Conservation (phyloP, 768 basidiomycete genomes). For the Gloeopeniophorella convolvens region DNA sequence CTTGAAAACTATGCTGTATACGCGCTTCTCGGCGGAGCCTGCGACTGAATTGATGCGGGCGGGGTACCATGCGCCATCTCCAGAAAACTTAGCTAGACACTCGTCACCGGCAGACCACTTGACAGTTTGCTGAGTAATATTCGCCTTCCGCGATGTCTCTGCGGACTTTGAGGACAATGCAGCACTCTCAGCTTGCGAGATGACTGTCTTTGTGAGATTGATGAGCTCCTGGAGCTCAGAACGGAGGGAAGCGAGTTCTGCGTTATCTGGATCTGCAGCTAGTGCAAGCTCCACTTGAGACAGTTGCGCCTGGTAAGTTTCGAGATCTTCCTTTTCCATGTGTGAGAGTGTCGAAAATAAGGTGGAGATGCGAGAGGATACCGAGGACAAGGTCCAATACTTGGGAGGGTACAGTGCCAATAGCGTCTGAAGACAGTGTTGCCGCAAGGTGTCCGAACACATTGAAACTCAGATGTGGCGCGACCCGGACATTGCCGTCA, state of each 20-base stretch:
- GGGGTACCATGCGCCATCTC: conserved; percentile 81
- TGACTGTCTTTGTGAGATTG: conserved; percentile 64
- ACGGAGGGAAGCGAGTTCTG: conserved; percentile 64
- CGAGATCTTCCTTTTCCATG: conserved; percentile 68
- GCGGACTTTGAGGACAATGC: conserved; percentile 45
- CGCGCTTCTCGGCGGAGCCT: conserved; percentile 73
- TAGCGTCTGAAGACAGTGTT: neutral
- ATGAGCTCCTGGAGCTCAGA: conserved; percentile 81
- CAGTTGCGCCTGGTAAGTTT: conserved; percentile 85
- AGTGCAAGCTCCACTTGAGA: conserved; percentile 84
- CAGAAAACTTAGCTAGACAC: conserved; percentile 79
- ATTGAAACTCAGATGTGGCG: conserved; percentile 18
- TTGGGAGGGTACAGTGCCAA: no score
- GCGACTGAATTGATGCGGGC: conserved; percentile 82
- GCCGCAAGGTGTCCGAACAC: neutral
- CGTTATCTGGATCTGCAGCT: conserved; percentile 64
- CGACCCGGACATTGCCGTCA: no score
- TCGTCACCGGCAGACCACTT: conserved; percentile 81
- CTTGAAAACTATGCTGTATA: conserved; percentile 87
- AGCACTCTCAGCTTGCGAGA: conserved; percentile 59
- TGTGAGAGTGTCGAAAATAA: conserved; percentile 3
- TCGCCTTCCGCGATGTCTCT: conserved; percentile 49
- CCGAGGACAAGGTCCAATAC: neutral
- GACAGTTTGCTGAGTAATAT: conserved; percentile 41
- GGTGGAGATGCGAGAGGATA: neutral